Evolutionary conservation across 208 protist genomes (phyloP).

Genomic region (Jaenimonas drosophilae): DNA sequence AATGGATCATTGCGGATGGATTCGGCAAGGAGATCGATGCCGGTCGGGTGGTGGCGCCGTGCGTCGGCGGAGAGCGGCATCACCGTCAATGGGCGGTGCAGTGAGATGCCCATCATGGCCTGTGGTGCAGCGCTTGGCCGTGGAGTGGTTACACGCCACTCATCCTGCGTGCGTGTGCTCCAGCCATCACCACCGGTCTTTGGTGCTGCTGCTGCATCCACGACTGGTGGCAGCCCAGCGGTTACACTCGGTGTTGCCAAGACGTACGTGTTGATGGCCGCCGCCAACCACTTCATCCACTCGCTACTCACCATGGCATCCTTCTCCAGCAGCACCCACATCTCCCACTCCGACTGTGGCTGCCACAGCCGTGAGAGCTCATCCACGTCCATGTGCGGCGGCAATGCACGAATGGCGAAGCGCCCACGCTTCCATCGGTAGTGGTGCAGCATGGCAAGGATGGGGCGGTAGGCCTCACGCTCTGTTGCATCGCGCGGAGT

Average conservation of each 20-base stretch:
- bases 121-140: no score
- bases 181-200: no score
- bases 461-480: neutral
- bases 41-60: no score
- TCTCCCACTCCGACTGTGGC: constrained; percentile 33
- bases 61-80: no score
- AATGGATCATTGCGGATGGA: no score
- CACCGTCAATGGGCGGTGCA: no score
- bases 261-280: constrained; percentile 21
- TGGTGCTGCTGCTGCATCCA: no score
- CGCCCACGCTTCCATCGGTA: neutral
- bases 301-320: constrained; percentile 19
- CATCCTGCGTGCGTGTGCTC: no score
- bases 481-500: neutral
- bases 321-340: constrained; percentile 47
- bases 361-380: constrained; percentile 35
- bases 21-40: no score
- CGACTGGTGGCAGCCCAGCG: neutral
- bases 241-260: constrained; percentile 6
- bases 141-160: no score
- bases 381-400: neutral
- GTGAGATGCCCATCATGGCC: no score
- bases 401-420: neutral
- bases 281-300: constrained; percentile 43
- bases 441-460: neutral